Base-by-base conservation (phyloP, 164 flowering plant genomes). In the Magnolia sinica region DNA sequence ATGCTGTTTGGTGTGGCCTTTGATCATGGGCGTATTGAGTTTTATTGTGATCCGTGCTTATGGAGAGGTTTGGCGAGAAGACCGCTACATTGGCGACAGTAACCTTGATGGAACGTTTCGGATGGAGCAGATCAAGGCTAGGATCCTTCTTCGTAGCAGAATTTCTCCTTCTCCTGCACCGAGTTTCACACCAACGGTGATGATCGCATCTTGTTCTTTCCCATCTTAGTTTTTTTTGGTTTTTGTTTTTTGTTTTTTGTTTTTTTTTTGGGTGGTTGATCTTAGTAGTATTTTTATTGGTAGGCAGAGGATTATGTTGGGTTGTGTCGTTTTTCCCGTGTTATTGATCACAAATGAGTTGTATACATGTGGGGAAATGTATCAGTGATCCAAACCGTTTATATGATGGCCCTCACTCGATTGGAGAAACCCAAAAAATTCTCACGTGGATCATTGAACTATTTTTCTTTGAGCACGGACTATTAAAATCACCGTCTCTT, bases 111-210 rank as follows among this genome's bases (percentile, higher is more conserved):
- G 63, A 72, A 22, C 24, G 74, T 4, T 50, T 52, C 61, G 16
- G 64, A 72, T 72, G 74, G 24, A 45, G 8, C 3, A 31, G 19
- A 72, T 50, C 64, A 72, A 72, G 74, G 72, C 58, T 0, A 16
- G 20, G 8, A n/a, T 20, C 64, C 16, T 22, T 11, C 10, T 2
- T 52, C 37, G 8, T 3, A 72, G 64, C 59, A 52, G 59, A 14
- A 52, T 51, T 51, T 51, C 74, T 13, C 74, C 74, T 72, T 52
- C 61, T 50, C n/a, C 74, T 10, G 20, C n/a, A 1, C 72, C 45
- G 55, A 70, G 49, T 19, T 8, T 22, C 1, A 8, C 31, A 14
- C 74, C 74, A 9, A 11, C 61, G 74, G 74, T 72, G 22, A 51
- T 52, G 8, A 3, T 31, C 52, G 37, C 37, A 31, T 31, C 37